Conservation (phyloP, 257 asterid species). For the Capsicum pubescens region DNA sequence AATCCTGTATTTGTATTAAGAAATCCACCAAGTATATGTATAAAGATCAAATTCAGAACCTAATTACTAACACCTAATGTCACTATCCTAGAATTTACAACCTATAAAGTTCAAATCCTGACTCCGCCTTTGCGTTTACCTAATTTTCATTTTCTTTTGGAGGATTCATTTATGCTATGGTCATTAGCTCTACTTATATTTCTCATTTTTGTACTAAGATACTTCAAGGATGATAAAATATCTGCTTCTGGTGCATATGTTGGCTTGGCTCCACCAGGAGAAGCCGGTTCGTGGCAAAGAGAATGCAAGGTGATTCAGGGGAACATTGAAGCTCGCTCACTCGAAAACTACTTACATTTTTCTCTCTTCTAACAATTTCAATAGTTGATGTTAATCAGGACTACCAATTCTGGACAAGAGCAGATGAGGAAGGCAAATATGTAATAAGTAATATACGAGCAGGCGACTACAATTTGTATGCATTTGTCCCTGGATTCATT, state of each 20-base stretch:
- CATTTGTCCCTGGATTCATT: conserved; percentile 65
- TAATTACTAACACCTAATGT: background rate
- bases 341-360: background rate
- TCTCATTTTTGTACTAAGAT: conserved; percentile 35
- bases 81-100: background rate
- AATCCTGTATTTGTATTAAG: background rate
- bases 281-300: conserved; percentile 74
- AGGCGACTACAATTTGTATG: conserved; percentile 70
- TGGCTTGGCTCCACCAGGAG: conserved; percentile 74
- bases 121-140: background rate
- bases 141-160: background rate
- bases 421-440: conserved; percentile 59
- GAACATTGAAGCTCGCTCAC: background rate
- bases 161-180: background rate
- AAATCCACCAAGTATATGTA: background rate
- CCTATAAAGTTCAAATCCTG: background rate
- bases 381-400: conserved; percentile 44
- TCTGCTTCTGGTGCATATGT: conserved; percentile 59
- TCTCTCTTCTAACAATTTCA: background rate
- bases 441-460: conserved; percentile 49
- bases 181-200: conserved; percentile 1
- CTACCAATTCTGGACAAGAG: conserved; percentile 75
- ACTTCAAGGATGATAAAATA: conserved; percentile 38
- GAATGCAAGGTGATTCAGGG: conserved; percentile 61
- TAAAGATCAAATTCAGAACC: no score